A percentile compares a stretch with the other conserved stretches of the same genome.
Evolutionary conservation across 2,329 filamentous ascomycete species (phyloP).

Genomic region (Elsinoe perseae): DNA sequence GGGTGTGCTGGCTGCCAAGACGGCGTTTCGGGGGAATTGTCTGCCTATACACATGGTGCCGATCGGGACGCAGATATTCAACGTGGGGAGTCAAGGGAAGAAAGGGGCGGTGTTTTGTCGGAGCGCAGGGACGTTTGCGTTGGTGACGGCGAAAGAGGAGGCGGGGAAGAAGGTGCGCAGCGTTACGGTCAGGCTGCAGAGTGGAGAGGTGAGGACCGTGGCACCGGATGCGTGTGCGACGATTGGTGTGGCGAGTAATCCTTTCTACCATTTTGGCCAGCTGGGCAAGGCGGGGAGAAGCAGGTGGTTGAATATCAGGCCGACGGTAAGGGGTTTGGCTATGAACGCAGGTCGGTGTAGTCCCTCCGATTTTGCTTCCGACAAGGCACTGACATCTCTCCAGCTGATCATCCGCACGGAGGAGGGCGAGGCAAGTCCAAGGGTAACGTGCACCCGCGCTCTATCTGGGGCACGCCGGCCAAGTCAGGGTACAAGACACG

Average conservation of each 20-base stretch:
- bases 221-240: constrained; percentile 91
- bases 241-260: constrained; percentile 88
- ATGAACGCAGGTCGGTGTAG: constrained; percentile 79
- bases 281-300: constrained; percentile 92
- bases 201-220: constrained; percentile 83
- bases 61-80: constrained; percentile 85
- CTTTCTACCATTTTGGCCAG: constrained; percentile 79
- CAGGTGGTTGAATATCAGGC: constrained; percentile 87
- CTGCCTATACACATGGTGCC: constrained; percentile 93
- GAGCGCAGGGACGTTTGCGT: constrained; percentile 86
- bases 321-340: constrained; percentile 91
- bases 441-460: constrained; percentile 91
- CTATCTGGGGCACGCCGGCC: constrained; percentile 88
- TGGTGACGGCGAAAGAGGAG: constrained; percentile 83
- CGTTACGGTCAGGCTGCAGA: constrained; percentile 80
- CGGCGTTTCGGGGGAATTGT: constrained; percentile 89
- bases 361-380: not conserved
- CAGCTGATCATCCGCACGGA: constrained; percentile 92
- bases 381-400: constrained; percentile 12
- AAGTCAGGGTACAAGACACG: constrained; percentile 91
- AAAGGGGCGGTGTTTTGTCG: constrained; percentile 85
- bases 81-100: constrained; percentile 66
- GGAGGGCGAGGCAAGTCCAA: constrained; percentile 99
- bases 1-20: constrained; percentile 90
- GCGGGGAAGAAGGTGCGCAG: constrained; percentile 60